Evolutionary conservation across 2,329 filamentous ascomycete species (phyloP), one percentile per base, ranked within the genome.

Genomic region (Scytalidium sp.): DNA sequence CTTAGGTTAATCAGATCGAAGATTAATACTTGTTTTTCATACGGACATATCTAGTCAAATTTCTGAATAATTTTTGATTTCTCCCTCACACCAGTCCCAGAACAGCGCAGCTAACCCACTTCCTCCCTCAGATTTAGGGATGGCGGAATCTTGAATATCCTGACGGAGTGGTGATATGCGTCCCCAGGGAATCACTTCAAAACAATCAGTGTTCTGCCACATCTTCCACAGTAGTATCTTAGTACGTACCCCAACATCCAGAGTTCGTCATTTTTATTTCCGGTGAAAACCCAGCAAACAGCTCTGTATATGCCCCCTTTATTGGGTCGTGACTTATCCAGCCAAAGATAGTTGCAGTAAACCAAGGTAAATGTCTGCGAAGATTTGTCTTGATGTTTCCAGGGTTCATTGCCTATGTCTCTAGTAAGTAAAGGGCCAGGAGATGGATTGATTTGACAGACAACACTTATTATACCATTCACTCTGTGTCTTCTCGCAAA

Each of bases 121-220:
- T 1, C 69, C 67, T 9, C 66, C 68, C 49, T 70, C 65, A 9
- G 56, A 58, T 50, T 63, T 52, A 7, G 60, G 45, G 49, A 59
- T 65, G 1, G 63, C 61, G 4, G 57, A 64, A 2, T 61, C 51
- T 1, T 55, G 53, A 19, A 70, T 39, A 47, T 70, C 68, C 32
- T 54, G 49, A 3, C 65, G 57, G 25, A 67, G 61, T 20, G 60
- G 49, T 43, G 47, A 46, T 46, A 64, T 52, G 29, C 64, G 58
- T 52, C 75, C 75, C 69, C 71, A 79, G 1, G 75, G 74, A 40
- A 73, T 64, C 21, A 79, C 65, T 66, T 39, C 17, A 47, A 19
- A 43, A n/a, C n/a, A n/a, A n/a, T n/a, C n/a, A 44, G 20, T 6
- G 13, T 29, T 45, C 17, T 20, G 43, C 15, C 3, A 10, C 32